These are phyloP conservation scores for Miscanthus lutarioriparius DNA, from an alignment of 176 grass and related monocot genomes.

Conservation along the genomic window DNA sequence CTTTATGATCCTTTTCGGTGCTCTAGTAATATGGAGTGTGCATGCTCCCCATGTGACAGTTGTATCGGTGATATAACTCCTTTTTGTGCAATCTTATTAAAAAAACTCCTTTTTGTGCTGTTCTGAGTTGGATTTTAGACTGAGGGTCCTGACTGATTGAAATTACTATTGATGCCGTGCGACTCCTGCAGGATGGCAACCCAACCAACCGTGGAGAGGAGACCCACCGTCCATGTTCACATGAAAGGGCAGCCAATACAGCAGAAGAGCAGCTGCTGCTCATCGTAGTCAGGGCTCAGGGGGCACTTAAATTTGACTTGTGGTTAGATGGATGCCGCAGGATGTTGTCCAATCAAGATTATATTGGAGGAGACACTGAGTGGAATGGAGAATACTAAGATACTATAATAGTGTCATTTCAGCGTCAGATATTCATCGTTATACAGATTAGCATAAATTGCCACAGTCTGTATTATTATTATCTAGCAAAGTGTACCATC, in stretches of 20 bases:
- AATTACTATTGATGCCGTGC: constrained; percentile 21
- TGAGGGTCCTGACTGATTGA: constrained; percentile 1
- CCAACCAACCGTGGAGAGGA: constrained; percentile 55
- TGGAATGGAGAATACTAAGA: constrained; percentile 1
- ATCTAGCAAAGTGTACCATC: background rate
- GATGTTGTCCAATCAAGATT: background rate
- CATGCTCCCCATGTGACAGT: background rate
- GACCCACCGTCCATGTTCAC: constrained; percentile 58
- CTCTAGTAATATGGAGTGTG: background rate
- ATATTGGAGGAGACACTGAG: background rate
- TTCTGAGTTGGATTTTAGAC: background rate
- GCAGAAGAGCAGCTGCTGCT: constrained; percentile 77
- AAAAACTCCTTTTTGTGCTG: background rate
- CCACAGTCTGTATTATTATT: background rate
- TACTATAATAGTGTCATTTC: background rate
- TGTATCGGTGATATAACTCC: background rate
- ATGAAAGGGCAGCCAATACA: constrained; percentile 85
- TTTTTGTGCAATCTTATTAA: too few relatives aligned
- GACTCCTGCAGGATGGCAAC: constrained; percentile 59
- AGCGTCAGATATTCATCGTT: background rate
- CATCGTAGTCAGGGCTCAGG: constrained; percentile 34
- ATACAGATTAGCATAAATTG: background rate
- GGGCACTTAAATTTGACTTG: background rate
- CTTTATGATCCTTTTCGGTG: constrained; percentile 13
- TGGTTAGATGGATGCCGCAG: background rate